Evolutionary conservation across 2,329 filamentous ascomycete species (phyloP).

Genomic region (Arthroderma sp.): DNA sequence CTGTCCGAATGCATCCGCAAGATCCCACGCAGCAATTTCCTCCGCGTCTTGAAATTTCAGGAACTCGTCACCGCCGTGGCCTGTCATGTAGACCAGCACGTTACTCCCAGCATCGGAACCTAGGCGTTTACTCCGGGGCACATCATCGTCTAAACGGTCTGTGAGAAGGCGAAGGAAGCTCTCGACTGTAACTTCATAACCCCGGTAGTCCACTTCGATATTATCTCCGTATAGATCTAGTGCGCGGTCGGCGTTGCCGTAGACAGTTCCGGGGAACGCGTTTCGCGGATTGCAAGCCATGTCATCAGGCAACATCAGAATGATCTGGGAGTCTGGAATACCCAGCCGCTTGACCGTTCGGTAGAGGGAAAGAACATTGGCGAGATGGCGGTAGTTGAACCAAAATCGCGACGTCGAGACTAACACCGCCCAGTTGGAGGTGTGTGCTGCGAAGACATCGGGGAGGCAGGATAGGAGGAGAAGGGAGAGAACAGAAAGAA

Average conservation of each 20-base stretch:
- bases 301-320: slow-evolving; percentile 98
- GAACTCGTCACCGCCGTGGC: slow-evolving; percentile 94
- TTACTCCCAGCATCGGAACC: slow-evolving; percentile 93
- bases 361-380: slow-evolving; percentile 94
- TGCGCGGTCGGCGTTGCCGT: slow-evolving; percentile 92
- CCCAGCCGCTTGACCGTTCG: slow-evolving; percentile 95
- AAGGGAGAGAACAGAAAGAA: slow-evolving; percentile 13
- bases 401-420: slow-evolving; percentile 97
- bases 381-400: slow-evolving; percentile 99
- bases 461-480: slow-evolving; percentile 3
- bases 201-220: slow-evolving; percentile 95
- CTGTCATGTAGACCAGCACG: slow-evolving; percentile 98
- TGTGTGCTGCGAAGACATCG: slow-evolving; percentile 45
- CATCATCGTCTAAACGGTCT: slow-evolving; percentile 85
- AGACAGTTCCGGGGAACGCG: slow-evolving; percentile 92
- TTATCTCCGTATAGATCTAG: slow-evolving; percentile 97
- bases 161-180: slow-evolving; percentile 95
- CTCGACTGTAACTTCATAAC: slow-evolving; percentile 97
- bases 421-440: slow-evolving; percentile 98
- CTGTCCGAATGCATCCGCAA: slow-evolving; percentile 94
- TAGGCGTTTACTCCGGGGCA: slow-evolving; percentile 84
- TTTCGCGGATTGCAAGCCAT: slow-evolving; percentile 99
- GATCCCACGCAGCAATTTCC: slow-evolving; percentile 89
- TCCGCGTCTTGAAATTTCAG: slow-evolving; percentile 97
- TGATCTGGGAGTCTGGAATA: slow-evolving; percentile 97